Base-by-base conservation (phyloP, 495 filamentous ascomycete species). In the Xylaria curta region DNA sequence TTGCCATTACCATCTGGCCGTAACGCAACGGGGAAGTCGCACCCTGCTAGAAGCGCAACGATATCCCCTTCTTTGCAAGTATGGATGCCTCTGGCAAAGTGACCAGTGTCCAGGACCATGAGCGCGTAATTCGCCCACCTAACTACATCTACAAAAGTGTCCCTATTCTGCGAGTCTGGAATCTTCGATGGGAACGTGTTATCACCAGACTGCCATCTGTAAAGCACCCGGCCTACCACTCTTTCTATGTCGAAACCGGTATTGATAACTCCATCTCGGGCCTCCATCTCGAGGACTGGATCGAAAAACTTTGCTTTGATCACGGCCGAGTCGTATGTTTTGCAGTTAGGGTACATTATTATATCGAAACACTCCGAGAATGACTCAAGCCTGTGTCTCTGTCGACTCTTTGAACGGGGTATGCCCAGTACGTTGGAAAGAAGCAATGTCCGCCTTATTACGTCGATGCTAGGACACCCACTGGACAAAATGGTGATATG, bases 41-140 rank as follows among this genome's bases (percentile, higher is more conserved):
- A 63, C 6, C 60, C 60, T 1, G 60, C 40, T 5, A 63, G 60
- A 31, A 63, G 60, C 8, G 60, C 60, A 15, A 63, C 60, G 5
- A 63, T 13, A 19, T 63, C 60, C 15, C 40, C 38, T 31, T 63
- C 24, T 46, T 63, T 63, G 40, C 60, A 46, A 19, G 19, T 9
- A 13, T 28, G 10, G 15, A 63, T 13, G 2, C 60, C 60, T 38
- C 60, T 24, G 6, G 40, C 40, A 21, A 63, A 28, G 10, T 63
- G 40, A 15, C 40, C 60, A 1, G 40, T 63, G 40, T 46, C 40
- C 40, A 63, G 42, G 1, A 63, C 24, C 60, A 63, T 63, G 7
- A 63, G 13, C 21, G 60, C 60, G 12, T 63, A 63, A 13, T 63
- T 46, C 7, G 60, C 38, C 59, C 59, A 61, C 33, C 1, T 19